Conservation (phyloP, 176 grass and related monocot species). For the Echinochloa phyllopogon region DNA sequence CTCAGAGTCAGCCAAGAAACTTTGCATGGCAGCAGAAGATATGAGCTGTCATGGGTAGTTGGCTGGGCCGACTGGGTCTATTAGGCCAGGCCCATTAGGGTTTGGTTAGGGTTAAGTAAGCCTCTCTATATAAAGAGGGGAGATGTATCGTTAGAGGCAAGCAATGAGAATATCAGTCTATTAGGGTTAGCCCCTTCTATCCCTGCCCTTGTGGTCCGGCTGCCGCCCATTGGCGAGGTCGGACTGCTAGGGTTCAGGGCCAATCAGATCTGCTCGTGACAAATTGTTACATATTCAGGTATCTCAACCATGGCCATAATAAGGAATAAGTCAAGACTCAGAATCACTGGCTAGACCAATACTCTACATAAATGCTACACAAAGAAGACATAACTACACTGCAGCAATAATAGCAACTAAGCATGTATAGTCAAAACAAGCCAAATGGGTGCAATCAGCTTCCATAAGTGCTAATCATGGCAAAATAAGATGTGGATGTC, state of each 20-base stretch:
- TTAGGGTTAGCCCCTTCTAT: no score
- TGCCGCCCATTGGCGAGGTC: no score
- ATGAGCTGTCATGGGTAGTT: no score
- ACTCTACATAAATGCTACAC: background rate
- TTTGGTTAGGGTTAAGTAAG: no score
- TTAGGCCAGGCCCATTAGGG: no score
- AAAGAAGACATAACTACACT: constrained; percentile 4
- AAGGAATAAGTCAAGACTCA: background rate
- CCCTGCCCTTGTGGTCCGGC: no score
- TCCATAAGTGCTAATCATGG: background rate
- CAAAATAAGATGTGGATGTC: background rate
- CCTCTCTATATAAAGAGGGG: no score
- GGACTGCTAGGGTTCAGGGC: no score
- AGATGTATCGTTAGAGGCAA: no score
- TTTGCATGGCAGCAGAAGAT: background rate
- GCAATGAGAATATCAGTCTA: no score
- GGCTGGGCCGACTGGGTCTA: no score
- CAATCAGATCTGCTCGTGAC: no score
- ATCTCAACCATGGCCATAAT: background rate
- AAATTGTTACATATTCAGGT: background rate
- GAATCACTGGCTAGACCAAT: background rate
- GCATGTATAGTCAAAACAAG: background rate
- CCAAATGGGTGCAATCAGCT: constrained; percentile 16
- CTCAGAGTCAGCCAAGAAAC: background rate
- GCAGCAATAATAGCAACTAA: background rate